Evolutionary conservation across 306 rosid genomes (phyloP), one percentile per base, ranked within the genome.

Genomic region (Dryas drummondii): DNA sequence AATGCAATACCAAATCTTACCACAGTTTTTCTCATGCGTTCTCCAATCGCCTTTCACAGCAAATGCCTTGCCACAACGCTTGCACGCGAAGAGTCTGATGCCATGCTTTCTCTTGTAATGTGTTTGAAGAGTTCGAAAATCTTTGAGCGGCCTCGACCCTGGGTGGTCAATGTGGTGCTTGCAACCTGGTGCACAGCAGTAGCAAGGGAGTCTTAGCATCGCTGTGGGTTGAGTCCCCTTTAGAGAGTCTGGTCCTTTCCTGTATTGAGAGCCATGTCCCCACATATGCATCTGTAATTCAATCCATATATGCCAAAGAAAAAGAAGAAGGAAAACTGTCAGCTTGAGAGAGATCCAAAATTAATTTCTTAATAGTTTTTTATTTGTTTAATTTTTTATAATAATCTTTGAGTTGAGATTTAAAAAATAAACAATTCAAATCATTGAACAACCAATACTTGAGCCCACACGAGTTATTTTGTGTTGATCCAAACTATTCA

Each of bases 201-300:
- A 90, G 80, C 96, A 90, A 22, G 96, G 89, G 4, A 86, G 80
- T 78, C 88, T 83, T 37, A 84, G 71, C 92, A 88, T 90, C 0
- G 88, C 89, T 11, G 88, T 65, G 45, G 87, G 87, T 27, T 84
- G 88, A 9, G 79, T 83, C 68, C 92, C 96, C 82, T 85, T 84
- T 2, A 90, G 88, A 5, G 91, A 87, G 9, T 84, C 87, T 52
- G 88, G 82, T 15, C 91, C 91, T 70, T 82, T 87, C 62, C 96
- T 84, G 75, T 88, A 88, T 72, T 90, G 93, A 37, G 96, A 90
- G 65, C 96, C 96, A 63, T 90, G 96, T 52, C 93, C 93, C 96
- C 93, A 90, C 93, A 88, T 88, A 76, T 90, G 96, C 96, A 88
- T 88, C 96, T 90, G 76, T 48, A 65, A 55, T 55, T 45, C 32